Percentiles rank a stretch among this genome's conserved stretches.
These are phyloP conservation scores for Phaeotremella fagi DNA, from an alignment of 768 basidiomycete genomes.

Conservation along the genomic window DNA sequence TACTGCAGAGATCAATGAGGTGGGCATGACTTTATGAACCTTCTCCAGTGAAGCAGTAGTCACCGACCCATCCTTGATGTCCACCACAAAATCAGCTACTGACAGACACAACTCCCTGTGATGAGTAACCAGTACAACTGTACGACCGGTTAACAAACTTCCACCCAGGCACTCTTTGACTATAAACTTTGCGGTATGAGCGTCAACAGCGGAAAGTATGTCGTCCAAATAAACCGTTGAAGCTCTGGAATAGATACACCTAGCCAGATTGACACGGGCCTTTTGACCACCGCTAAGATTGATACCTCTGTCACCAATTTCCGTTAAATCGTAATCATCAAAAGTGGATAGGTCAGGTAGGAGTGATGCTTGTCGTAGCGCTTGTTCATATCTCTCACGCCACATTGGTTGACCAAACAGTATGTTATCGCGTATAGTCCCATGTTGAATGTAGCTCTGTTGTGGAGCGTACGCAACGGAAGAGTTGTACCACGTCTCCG, in stretches of 20 bases:
- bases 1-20: not conserved
- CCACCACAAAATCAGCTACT: constrained; percentile 31
- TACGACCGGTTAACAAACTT: constrained; percentile 29
- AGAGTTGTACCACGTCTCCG: constrained; percentile 24
- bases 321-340: constrained; percentile 40
- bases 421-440: constrained; percentile 55
- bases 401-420: constrained; percentile 45
- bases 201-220: constrained; percentile 45
- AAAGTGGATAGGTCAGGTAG: constrained; percentile 39
- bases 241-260: constrained; percentile 46
- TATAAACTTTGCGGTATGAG: constrained; percentile 43
- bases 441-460: constrained; percentile 41
- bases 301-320: constrained; percentile 45
- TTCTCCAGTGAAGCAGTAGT: constrained; percentile 31
- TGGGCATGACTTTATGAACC: too few species aligned
- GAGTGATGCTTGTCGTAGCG: constrained; percentile 32
- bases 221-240: constrained; percentile 43
- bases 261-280: constrained; percentile 42
- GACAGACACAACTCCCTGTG: constrained; percentile 44
- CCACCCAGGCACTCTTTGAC: constrained; percentile 37
- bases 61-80: constrained; percentile 17
- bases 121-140: constrained; percentile 46
- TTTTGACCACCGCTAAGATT: constrained; percentile 41
- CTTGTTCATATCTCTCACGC: constrained; percentile 33
- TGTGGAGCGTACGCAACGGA: constrained; percentile 41